Evolutionary conservation across 495 filamentous ascomycete species (phyloP).

Genomic region (Hypomontagnella monticulosa): DNA sequence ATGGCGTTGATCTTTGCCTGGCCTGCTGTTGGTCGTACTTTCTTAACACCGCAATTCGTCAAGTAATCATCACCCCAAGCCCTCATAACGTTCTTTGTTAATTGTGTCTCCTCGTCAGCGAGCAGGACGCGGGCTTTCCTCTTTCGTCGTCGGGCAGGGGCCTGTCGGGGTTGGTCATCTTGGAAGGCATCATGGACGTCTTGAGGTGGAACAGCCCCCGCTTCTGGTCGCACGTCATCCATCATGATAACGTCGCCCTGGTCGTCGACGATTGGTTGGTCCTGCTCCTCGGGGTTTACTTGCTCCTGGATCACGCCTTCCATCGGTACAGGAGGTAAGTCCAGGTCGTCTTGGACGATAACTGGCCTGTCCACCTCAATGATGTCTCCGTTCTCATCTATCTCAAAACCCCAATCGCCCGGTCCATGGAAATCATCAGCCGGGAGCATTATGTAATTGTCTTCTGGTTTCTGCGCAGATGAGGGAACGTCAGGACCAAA

Average conservation of each 20-base stretch:
- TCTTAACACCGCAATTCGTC: slow-evolving; percentile 50
- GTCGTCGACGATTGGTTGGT: slow-evolving; percentile 27
- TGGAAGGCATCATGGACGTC: slow-evolving; percentile 22
- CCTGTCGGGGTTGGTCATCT: slow-evolving; percentile 36
- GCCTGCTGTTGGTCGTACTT: slow-evolving; percentile 21
- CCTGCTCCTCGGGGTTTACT: slow-evolving; percentile 16
- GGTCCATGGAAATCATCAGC: slow-evolving; percentile 43
- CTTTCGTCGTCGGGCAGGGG: slow-evolving; percentile 40
- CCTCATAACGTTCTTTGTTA: slow-evolving; percentile 65
- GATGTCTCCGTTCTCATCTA: slow-evolving; percentile 55
- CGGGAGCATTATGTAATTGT: slow-evolving; percentile 28
- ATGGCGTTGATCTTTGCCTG: slow-evolving; percentile 59
- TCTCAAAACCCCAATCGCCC: slow-evolving; percentile 54
- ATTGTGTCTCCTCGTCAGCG: slow-evolving; percentile 55
- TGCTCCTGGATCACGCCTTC: slow-evolving; percentile 14
- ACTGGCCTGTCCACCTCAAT: slow-evolving; percentile 36
- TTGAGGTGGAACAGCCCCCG: slow-evolving; percentile 38
- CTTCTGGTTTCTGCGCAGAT: slow-evolving; percentile 39
- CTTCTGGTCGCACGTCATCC: slow-evolving; percentile 46
- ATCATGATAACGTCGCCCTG: slow-evolving; percentile 45
- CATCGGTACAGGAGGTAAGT: slow-evolving; percentile 50
- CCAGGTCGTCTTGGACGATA: slow-evolving; percentile 44
- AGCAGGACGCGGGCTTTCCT: slow-evolving; percentile 40
- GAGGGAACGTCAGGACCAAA: slow-evolving; percentile 40
- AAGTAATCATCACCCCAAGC: slow-evolving; percentile 70